Evolutionary conservation across 441 rosid genomes (phyloP).

Genomic region (Erodium moschatum): DNA sequence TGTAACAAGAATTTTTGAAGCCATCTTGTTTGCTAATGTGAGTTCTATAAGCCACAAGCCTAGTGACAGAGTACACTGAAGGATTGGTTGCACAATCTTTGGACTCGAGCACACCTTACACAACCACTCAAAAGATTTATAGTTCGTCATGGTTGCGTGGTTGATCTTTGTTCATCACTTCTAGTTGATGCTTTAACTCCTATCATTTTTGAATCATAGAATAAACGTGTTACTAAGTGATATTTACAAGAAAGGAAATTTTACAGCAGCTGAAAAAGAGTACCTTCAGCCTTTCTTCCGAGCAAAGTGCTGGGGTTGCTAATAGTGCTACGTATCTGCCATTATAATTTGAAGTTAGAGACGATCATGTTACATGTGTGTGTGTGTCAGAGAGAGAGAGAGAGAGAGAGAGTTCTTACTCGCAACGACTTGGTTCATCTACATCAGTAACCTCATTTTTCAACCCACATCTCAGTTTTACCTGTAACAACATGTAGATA

Average conservation of each 20-base stretch:
- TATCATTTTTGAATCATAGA: conserved; percentile 17
- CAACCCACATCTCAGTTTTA: conserved; percentile 74
- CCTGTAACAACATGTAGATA: conserved; percentile 30
- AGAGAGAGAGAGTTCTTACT: conserved; percentile 38
- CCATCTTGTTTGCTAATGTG: no score
- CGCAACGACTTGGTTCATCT: conserved; percentile 98
- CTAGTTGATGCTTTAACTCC: conserved; percentile 71
- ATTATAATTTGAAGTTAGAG: conserved; percentile 1
- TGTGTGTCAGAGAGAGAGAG: not conserved
- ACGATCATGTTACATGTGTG: not conserved
- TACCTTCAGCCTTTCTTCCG: conserved; percentile 73
- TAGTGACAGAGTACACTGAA: not conserved
- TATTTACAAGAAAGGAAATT: not conserved
- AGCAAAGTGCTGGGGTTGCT: conserved; percentile 70
- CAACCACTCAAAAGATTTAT: conserved; percentile 19
- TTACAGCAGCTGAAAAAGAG: not conserved
- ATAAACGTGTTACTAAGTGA: not conserved
- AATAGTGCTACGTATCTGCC: conserved; percentile 62
- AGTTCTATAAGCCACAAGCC: not conserved
- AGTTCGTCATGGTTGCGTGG: conserved; percentile 67
- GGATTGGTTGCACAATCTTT: not conserved
- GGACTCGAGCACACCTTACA: not conserved
- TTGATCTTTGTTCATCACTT: conserved; percentile 49
- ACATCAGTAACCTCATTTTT: conserved; percentile 70
- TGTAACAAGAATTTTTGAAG: not conserved